These are phyloP conservation scores for Ceriops decandra DNA, from an alignment of 345 rosid species.

Conservation along the genomic window DNA sequence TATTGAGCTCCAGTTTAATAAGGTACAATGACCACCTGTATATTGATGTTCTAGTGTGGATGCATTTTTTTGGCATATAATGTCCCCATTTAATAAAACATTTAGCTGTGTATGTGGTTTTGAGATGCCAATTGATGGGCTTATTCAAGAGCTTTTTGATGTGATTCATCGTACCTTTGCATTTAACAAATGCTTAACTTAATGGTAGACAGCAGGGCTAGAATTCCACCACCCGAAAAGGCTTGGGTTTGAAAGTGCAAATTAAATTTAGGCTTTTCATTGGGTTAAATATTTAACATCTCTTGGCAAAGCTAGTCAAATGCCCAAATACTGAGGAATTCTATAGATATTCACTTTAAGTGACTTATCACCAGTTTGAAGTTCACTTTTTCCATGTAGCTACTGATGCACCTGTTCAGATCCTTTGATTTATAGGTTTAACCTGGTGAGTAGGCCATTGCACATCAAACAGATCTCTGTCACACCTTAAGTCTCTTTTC, in stretches of 20 bases:
- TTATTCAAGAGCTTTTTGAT: background rate
- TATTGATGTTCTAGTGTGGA: background rate
- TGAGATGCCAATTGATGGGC: background rate
- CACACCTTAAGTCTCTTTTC: background rate
- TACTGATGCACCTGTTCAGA: background rate
- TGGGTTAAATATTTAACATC: too few relatives aligned
- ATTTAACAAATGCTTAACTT: too few relatives aligned
- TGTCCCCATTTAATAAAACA: too few relatives aligned
- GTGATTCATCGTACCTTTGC: background rate
- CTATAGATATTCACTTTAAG: background rate
- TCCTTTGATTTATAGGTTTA: background rate
- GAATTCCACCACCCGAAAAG: too few relatives aligned
- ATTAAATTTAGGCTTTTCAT: too few relatives aligned
- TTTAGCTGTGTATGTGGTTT: background rate
- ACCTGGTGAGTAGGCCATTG: background rate
- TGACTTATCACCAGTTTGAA: background rate
- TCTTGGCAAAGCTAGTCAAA: background rate
- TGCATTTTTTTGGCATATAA: too few relatives aligned
- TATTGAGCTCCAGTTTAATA: constrained; percentile 68
- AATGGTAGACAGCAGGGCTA: too few relatives aligned
- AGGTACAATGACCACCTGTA: constrained; percentile 43
- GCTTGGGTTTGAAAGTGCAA: too few relatives aligned
- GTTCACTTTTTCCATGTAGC: background rate
- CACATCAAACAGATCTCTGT: background rate
- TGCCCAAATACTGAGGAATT: background rate